Evolutionary conservation across 768 basidiomycete genomes (phyloP), one percentile per base, ranked within the genome.

Genomic region (Pleurotus citrinopileatus): DNA sequence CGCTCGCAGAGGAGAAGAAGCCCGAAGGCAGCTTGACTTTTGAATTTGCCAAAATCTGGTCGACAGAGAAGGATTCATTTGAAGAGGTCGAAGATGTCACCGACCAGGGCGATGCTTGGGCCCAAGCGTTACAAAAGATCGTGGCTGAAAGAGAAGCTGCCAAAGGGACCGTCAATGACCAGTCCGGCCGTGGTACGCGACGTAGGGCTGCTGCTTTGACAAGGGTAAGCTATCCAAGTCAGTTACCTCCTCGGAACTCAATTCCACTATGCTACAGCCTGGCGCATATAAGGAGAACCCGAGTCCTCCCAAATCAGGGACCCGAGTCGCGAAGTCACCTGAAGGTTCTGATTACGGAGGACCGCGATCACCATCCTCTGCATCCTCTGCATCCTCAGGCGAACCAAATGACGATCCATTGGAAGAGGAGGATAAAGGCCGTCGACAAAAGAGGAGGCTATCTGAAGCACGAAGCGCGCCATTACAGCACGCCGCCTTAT

Each of bases 1-100:
- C 84, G 22, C 67, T 78, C 50, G 34, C 27, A 23, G 77, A 78
- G 46, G 76, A 79, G 56, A 66, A 69, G 17, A 65, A 74, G 3
- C 79, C 77, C 54, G 78, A 80, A 42, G 70, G 78, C n/a, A 73
- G 75, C 32, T 67, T 84, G 26, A 74, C 82, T 7, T 97, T 98
- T 66, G 82, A 81, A 4, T 96, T 95, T 62, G 94, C 95, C 9
- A 94, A 95, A 66, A 80, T 98, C 38, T 98, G 95, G 95, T 82
- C 87, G 1, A 84, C 88, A 20, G 84, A 88, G 56, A 87, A 88
- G 63, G 87, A 87, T 52, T 62, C 73, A 2, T 67, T 91, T 44
- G 88, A 87, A 63, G 88, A 90, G 13, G 64, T 91, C 19, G 74
- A 71, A 4, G 61, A 48, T 5, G n/a, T 43, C 12, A 42, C 74